Base-by-base conservation (phyloP, 768 basidiomycete species). In the Sporobolomyces pararoseus region DNA sequence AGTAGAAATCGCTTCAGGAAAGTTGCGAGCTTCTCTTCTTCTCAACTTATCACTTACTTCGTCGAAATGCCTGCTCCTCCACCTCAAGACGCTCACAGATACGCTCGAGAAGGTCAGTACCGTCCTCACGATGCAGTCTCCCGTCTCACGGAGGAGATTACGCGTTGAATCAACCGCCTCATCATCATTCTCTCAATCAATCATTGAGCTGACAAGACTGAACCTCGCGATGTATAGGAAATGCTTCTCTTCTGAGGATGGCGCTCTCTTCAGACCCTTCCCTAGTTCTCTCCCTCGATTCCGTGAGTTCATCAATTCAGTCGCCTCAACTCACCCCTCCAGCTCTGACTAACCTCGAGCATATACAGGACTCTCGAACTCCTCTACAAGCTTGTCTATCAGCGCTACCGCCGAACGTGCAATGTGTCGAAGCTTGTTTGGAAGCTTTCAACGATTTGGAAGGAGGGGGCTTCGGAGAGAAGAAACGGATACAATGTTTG, bases 341-440 rank as follows among this genome's bases (percentile, higher is more conserved):
- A 14, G 12, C 14, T 23, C 21, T 31, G 23, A 27, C 32, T 16
- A 4, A 17, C 3, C 27, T 6, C 39, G 31, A 44, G 10, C n/a
- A 19, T 5, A 42, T 16, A 27, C 5, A 73, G 72, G 73, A 74
- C 63, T 47, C 46, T 21, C 65, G 68, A 12, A 74, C 73, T 4
- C 68, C 69, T 9, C 53, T 74, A 1, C 73, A 74, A 53, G 50
- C 54, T 52, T 66, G 65, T 27, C n/a, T 74, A n/a, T 70, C 68
- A 13, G 57, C 65, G n/a, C 25, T 70, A 12, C 73, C 73, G 6
- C 65, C 69, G 4, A 42, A 51, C 5, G 51, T 54, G 5, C 53
- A 25, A 7, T 54, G 27, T 2, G 68, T 70, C 31, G 61, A 70
- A 19, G 60, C 73, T 21, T 68, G 69, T 63, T 47, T 74, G 47